Evolutionary conservation across 192 early-diverging fungal species (phyloP).

Genomic region (Linnemannia elongata): DNA sequence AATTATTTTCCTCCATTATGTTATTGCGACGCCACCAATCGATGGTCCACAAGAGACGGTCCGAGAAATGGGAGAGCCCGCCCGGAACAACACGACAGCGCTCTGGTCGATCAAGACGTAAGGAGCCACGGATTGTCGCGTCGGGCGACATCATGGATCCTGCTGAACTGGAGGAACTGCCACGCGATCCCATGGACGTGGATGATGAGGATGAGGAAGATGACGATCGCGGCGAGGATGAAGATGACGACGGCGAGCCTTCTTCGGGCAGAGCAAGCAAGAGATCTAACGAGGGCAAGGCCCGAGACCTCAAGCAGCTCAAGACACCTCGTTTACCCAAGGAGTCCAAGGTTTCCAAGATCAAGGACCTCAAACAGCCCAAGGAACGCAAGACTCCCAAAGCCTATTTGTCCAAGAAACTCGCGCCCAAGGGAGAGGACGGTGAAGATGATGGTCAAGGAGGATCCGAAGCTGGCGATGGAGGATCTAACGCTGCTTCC

Average conservation of each 20-base stretch:
- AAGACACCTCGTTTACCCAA: slow-evolving; percentile 12
- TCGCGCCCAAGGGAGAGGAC: slow-evolving; percentile 13
- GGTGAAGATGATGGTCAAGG: neutral
- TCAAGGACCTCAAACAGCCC: neutral
- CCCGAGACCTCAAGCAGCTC: slow-evolving; percentile 7
- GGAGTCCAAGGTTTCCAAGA: slow-evolving; percentile 7
- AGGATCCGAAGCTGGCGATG: slow-evolving; percentile 6
- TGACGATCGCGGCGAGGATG: slow-evolving; percentile 19
- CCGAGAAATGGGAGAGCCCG: slow-evolving; percentile 55
- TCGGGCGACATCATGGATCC: slow-evolving; percentile 54
- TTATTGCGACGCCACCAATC: slow-evolving; percentile 51
- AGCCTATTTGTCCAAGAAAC: slow-evolving; percentile 22
- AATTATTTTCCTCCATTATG: slow-evolving; percentile 52
- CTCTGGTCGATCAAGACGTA: slow-evolving; percentile 46
- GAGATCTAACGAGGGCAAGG: neutral
- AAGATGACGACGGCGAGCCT: slow-evolving; percentile 18
- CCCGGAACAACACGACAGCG: slow-evolving; percentile 44
- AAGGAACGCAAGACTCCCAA: slow-evolving; percentile 25
- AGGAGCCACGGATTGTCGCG: slow-evolving; percentile 51
- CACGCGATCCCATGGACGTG: slow-evolving; percentile 19
- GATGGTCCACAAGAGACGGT: slow-evolving; percentile 54
- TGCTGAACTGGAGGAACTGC: slow-evolving; percentile 24
- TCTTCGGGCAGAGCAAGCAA: neutral
- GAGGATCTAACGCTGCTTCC: neutral
- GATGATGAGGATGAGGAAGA: slow-evolving; percentile 31